These are phyloP conservation scores for Saccharomyces eubayanus DNA, from an alignment of 805 yeast genomes.

Conservation along the genomic window DNA sequence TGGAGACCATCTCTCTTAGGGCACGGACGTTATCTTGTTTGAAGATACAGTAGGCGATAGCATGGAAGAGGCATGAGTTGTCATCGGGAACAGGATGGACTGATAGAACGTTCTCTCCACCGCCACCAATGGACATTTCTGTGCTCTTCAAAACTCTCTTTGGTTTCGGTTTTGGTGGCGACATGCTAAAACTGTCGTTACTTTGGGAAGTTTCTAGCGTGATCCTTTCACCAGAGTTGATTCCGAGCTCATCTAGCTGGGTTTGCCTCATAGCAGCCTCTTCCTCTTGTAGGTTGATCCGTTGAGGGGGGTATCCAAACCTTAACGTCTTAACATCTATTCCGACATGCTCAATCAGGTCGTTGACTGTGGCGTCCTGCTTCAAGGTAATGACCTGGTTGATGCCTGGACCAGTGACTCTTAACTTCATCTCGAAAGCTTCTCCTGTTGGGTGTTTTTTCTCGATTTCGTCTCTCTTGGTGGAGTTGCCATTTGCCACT, in stretches of 20 bases:
- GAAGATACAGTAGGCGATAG: slow-evolving; percentile 47
- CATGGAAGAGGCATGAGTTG: slow-evolving; percentile 67
- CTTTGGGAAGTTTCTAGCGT: slow-evolving; percentile 10
- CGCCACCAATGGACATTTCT: slow-evolving; percentile 4
- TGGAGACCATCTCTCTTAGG: slow-evolving; percentile 46
- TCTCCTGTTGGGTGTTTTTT: not conserved
- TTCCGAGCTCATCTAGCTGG: slow-evolving; percentile 36
- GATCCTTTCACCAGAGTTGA: slow-evolving; percentile 54
- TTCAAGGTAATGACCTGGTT: slow-evolving; percentile 32
- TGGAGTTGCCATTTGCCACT: not conserved
- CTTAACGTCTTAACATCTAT: slow-evolving; percentile 30
- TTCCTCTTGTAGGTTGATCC: slow-evolving; percentile 28
- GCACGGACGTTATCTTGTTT: slow-evolving; percentile 25
- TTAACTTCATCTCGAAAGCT: slow-evolving; percentile 31
- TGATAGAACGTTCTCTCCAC: slow-evolving; percentile 32
- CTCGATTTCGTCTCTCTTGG: not conserved
- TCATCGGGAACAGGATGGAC: slow-evolving; percentile 64
- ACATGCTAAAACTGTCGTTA: not conserved
- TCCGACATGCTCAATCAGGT: slow-evolving; percentile 24
- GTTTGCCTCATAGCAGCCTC: slow-evolving; percentile 4
- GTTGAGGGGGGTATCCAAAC: slow-evolving; percentile 56
- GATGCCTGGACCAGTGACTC: slow-evolving; percentile 23
- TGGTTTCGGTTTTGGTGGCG: slow-evolving; percentile 5
- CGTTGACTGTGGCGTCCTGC: slow-evolving; percentile 31
- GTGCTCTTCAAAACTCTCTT: not conserved